Conservation (phyloP, 129 eudicot genomes). For the Lonicera japonica region DNA sequence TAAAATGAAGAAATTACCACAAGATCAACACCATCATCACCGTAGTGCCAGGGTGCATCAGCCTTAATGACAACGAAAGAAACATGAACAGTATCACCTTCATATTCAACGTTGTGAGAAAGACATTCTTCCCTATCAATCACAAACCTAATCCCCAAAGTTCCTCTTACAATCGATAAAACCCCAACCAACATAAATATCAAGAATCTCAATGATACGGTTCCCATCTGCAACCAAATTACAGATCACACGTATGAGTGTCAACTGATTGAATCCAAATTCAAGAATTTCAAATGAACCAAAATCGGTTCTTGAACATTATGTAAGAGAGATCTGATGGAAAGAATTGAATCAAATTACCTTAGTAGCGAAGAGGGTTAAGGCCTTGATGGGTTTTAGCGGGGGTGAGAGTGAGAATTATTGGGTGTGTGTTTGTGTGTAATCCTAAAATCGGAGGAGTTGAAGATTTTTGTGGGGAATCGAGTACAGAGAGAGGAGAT, state of each 20-base stretch:
- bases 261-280: neutral
- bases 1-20: slow-evolving; percentile 40
- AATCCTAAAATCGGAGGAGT: no score
- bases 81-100: slow-evolving; percentile 65
- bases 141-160: slow-evolving; percentile 64
- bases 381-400: no score
- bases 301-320: no score
- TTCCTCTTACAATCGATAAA: slow-evolving; percentile 18
- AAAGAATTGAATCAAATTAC: neutral
- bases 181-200: neutral
- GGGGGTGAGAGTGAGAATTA: no score
- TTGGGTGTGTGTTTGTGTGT: no score
- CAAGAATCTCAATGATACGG: slow-evolving; percentile 10
- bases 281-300: no score
- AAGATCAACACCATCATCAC: slow-evolving; percentile 68
- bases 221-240: slow-evolving; percentile 11
- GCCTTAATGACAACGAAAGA: slow-evolving; percentile 75
- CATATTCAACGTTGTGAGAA: slow-evolving; percentile 59
- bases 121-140: slow-evolving; percentile 77
- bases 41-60: slow-evolving; percentile 56
- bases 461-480: no score
- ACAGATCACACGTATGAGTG: no score
- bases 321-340: neutral
- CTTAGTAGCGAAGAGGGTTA: neutral
- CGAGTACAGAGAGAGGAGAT: no score